Conservation (phyloP, 2,329 filamentous ascomycete genomes). For the Xylariaceae sp. region DNA sequence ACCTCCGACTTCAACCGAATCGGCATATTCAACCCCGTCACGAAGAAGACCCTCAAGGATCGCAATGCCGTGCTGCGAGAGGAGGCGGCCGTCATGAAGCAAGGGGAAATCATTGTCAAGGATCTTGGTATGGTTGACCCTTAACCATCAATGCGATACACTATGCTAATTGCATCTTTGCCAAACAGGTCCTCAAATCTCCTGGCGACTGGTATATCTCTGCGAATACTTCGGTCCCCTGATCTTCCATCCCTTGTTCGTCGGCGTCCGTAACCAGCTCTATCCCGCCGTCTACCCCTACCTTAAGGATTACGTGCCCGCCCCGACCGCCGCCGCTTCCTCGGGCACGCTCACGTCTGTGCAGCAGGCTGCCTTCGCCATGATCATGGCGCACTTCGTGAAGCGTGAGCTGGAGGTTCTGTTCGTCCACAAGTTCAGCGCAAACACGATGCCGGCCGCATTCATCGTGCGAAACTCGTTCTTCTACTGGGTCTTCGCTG, state of each 20-base stretch:
- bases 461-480: slow-evolving; percentile 94
- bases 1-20: slow-evolving; percentile 56
- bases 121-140: slow-evolving; percentile 65
- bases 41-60: slow-evolving; percentile 60
- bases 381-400: slow-evolving; percentile 78
- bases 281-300: slow-evolving; percentile 49
- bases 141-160: neutral
- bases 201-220: slow-evolving; percentile 89
- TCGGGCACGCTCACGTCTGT: slow-evolving; percentile 51
- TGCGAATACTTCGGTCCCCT: slow-evolving; percentile 93
- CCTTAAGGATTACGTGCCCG: slow-evolving; percentile 40
- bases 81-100: slow-evolving; percentile 43
- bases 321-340: slow-evolving; percentile 30
- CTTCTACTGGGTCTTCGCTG: slow-evolving; percentile 88
- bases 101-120: slow-evolving; percentile 72
- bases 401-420: slow-evolving; percentile 95
- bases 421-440: slow-evolving; percentile 91
- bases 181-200: slow-evolving; percentile 70
- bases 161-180: slow-evolving; percentile 6
- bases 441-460: slow-evolving; percentile 82
- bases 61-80: slow-evolving; percentile 49
- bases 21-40: slow-evolving; percentile 55
- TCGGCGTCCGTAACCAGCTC: slow-evolving; percentile 67
- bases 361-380: slow-evolving; percentile 67
- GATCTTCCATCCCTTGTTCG: slow-evolving; percentile 72